Evolutionary conservation across 139 green algal species (phyloP).

Genomic region (Chlorella sorokiniana): DNA sequence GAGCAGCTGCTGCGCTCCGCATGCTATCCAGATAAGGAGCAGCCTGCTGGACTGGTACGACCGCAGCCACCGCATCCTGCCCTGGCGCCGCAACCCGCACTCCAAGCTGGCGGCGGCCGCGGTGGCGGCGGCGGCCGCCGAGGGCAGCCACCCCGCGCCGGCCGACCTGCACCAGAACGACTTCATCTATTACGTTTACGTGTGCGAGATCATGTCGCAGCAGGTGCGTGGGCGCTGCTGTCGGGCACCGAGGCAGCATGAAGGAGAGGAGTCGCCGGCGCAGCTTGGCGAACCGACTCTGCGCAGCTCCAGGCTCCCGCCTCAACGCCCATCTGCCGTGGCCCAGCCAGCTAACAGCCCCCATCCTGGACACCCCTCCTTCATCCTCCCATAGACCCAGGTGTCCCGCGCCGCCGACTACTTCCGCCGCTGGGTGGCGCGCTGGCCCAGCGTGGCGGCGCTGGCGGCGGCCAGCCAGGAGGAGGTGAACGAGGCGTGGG

Average conservation of each 20-base stretch:
- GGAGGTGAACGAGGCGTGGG: conserved; percentile 91
- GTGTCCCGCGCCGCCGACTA: conserved; percentile 56
- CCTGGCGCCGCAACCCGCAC: conserved; percentile 85
- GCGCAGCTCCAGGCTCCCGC: too few relatives aligned
- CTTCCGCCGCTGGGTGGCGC: conserved; percentile 74
- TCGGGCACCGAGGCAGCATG: too few relatives aligned
- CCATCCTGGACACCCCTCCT: neutral
- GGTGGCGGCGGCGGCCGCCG: conserved; percentile 20
- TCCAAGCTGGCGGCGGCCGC: conserved; percentile 31
- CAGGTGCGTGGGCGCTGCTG: conserved; percentile 60
- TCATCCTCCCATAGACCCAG: conserved; percentile 52
- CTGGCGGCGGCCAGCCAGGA: conserved; percentile 84
- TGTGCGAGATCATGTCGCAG: conserved; percentile 97
- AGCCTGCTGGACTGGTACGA: conserved; percentile 93
- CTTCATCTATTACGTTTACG: conserved; percentile 89
- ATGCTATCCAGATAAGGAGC: conserved; percentile 40
- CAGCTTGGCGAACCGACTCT: too few relatives aligned
- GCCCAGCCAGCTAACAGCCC: neutral
- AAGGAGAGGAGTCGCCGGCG: too few relatives aligned
- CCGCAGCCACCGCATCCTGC: conserved; percentile 77
- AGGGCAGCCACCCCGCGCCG: conserved; percentile 37
- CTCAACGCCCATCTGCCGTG: too few relatives aligned
- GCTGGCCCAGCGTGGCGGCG: conserved; percentile 82
- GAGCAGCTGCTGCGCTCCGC: neutral
- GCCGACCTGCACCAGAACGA: conserved; percentile 58